Evolutionary conservation across 164 flowering plant genomes (phyloP).

Genomic region (Vitis rotundifolia): DNA sequence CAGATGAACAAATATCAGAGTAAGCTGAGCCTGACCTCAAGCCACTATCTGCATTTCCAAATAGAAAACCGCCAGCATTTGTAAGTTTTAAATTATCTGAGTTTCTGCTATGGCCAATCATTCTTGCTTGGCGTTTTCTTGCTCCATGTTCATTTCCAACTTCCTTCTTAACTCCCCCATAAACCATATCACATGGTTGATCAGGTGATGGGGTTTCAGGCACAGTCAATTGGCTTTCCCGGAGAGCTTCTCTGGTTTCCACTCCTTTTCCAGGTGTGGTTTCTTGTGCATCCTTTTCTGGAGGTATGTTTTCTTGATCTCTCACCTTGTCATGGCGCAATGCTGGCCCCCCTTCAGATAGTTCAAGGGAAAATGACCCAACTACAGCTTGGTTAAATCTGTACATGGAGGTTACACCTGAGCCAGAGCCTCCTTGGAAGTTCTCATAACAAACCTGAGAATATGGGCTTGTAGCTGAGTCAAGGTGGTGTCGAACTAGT

Average conservation of each 20-base stretch:
- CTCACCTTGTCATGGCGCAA: slow-evolving; percentile 32
- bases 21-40: slow-evolving; percentile 75
- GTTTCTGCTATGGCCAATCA: slow-evolving; percentile 38
- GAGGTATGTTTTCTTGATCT: slow-evolving; percentile 83
- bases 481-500: slow-evolving; percentile 87
- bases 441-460: slow-evolving; percentile 82
- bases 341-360: slow-evolving; percentile 48
- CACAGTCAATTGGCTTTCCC: slow-evolving; percentile 79
- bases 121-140: slow-evolving; percentile 64
- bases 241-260: slow-evolving; percentile 55
- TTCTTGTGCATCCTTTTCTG: slow-evolving; percentile 51
- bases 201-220: slow-evolving; percentile 99
- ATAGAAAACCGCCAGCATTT: slow-evolving; percentile 48
- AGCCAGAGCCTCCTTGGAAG: slow-evolving; percentile 39
- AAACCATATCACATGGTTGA: slow-evolving; percentile 63
- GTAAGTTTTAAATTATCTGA: slow-evolving; percentile 39
- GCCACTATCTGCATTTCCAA: slow-evolving; percentile 50
- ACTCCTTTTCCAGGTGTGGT: slow-evolving; percentile 78
- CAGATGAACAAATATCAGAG: slow-evolving; percentile 71
- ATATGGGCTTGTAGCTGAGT: slow-evolving; percentile 96
- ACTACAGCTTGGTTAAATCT: slow-evolving; percentile 44
- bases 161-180: slow-evolving; percentile 60
- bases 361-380: slow-evolving; percentile 57
- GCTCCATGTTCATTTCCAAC: slow-evolving; percentile 66
- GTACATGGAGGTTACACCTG: slow-evolving; percentile 25